Evolutionary conservation across 441 rosid genomes (phyloP).

Genomic region (Dalechampia spathulata): DNA sequence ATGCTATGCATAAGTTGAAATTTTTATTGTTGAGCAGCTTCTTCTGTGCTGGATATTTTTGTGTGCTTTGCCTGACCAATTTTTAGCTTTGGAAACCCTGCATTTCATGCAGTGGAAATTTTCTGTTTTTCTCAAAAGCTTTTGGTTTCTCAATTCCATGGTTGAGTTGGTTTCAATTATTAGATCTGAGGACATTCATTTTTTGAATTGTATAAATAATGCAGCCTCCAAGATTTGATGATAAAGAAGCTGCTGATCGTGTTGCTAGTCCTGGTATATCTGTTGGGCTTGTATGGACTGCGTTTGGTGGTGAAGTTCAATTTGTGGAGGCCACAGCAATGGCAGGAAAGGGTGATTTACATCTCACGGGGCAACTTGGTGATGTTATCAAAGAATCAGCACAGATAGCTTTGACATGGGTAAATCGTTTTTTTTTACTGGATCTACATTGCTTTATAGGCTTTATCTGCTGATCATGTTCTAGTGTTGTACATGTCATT

Average conservation of each 20-base stretch:
- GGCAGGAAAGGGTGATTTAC: constrained; percentile 91
- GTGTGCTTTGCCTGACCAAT: too few species aligned
- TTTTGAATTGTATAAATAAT: constrained; percentile 17
- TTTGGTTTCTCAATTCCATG: constrained; percentile 8
- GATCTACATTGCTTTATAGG: too few species aligned
- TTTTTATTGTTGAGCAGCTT: too few species aligned
- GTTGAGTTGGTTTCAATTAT: constrained; percentile 4
- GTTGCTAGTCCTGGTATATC: constrained; percentile 90
- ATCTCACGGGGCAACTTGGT: constrained; percentile 97
- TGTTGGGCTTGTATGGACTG: constrained; percentile 97
- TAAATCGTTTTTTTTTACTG: too few species aligned
- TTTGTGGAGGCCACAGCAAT: constrained; percentile 90
- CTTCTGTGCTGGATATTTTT: too few species aligned
- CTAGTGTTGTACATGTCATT: too few species aligned
- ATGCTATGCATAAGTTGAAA: too few species aligned
- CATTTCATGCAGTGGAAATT: too few species aligned
- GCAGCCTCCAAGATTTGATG: constrained; percentile 97
- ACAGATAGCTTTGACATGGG: constrained; percentile 98
- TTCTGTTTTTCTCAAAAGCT: too few species aligned
- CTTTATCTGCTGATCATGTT: too few species aligned
- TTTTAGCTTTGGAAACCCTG: too few species aligned
- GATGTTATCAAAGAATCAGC: constrained; percentile 99
- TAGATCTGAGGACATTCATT: constrained; percentile 7
- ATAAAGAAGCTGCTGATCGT: constrained; percentile 86
- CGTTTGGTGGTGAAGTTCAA: constrained; percentile 98